Evolutionary conservation across 1,139 yeast genomes (phyloP), one percentile per base, ranked within the genome.

Genomic region (Suhomyces wounanorum): DNA sequence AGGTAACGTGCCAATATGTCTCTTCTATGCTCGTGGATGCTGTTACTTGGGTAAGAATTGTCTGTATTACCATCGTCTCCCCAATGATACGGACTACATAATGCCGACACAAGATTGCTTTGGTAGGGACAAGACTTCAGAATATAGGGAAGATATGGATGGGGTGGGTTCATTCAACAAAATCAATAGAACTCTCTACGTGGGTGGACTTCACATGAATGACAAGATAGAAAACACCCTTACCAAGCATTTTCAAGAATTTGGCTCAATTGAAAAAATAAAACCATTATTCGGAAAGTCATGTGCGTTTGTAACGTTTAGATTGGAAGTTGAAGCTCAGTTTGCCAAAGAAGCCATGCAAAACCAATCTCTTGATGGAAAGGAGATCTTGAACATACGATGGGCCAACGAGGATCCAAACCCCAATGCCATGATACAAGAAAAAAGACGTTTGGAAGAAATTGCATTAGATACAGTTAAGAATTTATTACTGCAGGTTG

Each of bases 271-370:
- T n/a, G 92, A 82, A 40, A 78, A 84, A 49, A 77, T 85, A 35
- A 77, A 87, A 52, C 86, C 87, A 10, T 69, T 89, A 16, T 75
- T 78, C 49, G 74, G 72, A 41, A 83, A 87, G 59, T 83, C 85
- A 40, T 85, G 94, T 65, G 97, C 91, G 0, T 92, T 94, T 69
- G 81, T 94, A 8, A 86, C 89, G 0, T 94, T 74, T 64, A 75
- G 76, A 50, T 67, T 77, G 41, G 96, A 89, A 60, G 66, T 77
- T 30, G 85, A 81, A 62, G 97, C 97, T 0, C 97, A 92, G 66
- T 92, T 92, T 74, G 97, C 96, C 1, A 89, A 89, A 62, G 98
- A 91, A 64, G 96, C 96, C 2, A 88, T 91, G 96, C 82, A 85
- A 42, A 84, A 85, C 50, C 98, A 94, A 64, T 78, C 89, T 6